Base-by-base conservation (phyloP, 768 basidiomycete species). In the Tylopilus balloui region DNA sequence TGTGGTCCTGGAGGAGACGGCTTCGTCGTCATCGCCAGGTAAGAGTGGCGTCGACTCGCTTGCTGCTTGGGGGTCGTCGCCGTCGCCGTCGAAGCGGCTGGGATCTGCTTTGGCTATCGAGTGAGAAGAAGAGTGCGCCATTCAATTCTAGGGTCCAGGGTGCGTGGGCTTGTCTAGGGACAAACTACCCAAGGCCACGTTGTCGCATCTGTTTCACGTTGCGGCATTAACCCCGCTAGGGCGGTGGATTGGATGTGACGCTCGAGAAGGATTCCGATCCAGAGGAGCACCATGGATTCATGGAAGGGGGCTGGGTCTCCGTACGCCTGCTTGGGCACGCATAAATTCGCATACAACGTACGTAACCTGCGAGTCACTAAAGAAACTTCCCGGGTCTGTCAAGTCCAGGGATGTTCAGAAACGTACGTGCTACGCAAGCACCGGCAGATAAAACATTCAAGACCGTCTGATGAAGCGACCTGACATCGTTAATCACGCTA, bases 21-120 rank as follows among this genome's bases (percentile, higher is more conserved):
- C 47, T 14, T 51, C 49, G 17, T 53, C 59, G 3, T 61, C 59
- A 13, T 28, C 23, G 3, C 37, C 12, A 1, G 27, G 42, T 23
- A 61, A 31, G 28, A 61, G 55, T 13, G 23, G 47, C 3, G 59
- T 57, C 12, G 54, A 57, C 38, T 59, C 58, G 35, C 50, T 46
- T 6, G 23, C 10, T 2, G 9, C 21, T 11, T 35, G 41, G 27
- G 12, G 1, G 17, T n/a, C 19, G 12, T 43, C 37, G 14, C 4
- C 14, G 21, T 27, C 10, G 12, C 19, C 19, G 5, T 41, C 32
- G 15, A 12, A 19, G 14, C 7, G 17, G 31, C 5, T 6, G 17
- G 17, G 25, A 1, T n/a, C 15, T 3, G 32, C 9, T 1, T 13
- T n/a, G n/a, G 19, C 3, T 8, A 13, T 24, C 5, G 51, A 21